Conservation (phyloP, 345 rosid genomes). For the Eucalyptus curtisii region DNA sequence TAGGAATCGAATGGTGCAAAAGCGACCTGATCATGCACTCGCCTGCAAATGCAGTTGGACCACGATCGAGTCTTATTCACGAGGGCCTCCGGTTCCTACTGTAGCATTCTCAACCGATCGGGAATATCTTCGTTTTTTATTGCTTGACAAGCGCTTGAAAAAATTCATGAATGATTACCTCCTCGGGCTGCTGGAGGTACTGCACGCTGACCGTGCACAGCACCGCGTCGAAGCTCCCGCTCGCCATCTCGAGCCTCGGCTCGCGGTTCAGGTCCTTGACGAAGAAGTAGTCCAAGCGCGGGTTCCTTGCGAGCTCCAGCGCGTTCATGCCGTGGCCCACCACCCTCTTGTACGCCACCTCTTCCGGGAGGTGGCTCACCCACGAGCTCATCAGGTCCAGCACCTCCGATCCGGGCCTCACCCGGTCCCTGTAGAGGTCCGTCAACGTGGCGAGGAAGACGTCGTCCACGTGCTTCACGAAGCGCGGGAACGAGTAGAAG, state of each 20-base stretch:
- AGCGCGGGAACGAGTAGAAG: conserved; percentile 67
- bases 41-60: not conserved
- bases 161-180: conserved; percentile 23
- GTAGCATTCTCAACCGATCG: not conserved
- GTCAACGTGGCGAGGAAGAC: conserved; percentile 62
- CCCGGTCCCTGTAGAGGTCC: conserved; percentile 39
- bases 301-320: conserved; percentile 82
- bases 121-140: not conserved
- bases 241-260: conserved; percentile 38
- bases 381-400: conserved; percentile 92
- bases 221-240: conserved; percentile 61
- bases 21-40: not conserved
- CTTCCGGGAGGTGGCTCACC: conserved; percentile 76
- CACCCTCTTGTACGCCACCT: conserved; percentile 52
- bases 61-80: not conserved
- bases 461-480: conserved; percentile 81
- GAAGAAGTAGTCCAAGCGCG: conserved; percentile 43
- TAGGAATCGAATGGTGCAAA: not conserved
- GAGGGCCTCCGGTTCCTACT: not conserved
- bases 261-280: conserved; percentile 61
- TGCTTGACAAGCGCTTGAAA: not conserved
- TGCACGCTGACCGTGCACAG: conserved; percentile 75
- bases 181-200: conserved; percentile 81
- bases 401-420: conserved; percentile 56
- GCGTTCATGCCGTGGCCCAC: conserved; percentile 93